Evolutionary conservation across 169 alveolate species (phyloP), one percentile per base, ranked within the genome.

Genomic region (Plasmodium inui): DNA sequence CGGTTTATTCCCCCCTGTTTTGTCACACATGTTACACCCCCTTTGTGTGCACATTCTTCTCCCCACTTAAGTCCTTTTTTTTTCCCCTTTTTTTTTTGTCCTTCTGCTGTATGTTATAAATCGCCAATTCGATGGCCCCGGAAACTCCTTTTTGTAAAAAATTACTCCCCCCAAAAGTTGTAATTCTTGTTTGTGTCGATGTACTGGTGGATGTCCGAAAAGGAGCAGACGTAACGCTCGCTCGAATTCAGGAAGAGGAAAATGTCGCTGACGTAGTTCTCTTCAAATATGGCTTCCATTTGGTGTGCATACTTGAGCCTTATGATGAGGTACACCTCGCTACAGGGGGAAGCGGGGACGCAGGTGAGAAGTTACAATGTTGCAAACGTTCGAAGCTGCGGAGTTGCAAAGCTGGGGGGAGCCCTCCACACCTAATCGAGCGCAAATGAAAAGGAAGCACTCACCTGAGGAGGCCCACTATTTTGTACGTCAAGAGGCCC

Each of bases 401-500:
- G 53, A 28, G 19, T 10, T 32, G 61, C 44, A 9, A 44, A 26
- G 39, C 1, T 34, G 37, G n/a, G 32, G 32, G 37, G 76, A 67
- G 37, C 76, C 3, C 2, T n/a, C 41, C 76, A 10, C 34, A 67
- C 26, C 44, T 55, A 30, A 30, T 44, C 3, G 61, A 28, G 50
- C 17, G 61, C 72, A 39, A 19, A 83, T 53, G 39, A 26, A 10
- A 2, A 17, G 12, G 22, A 30, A 10, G 32, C 34, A 28, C 78
- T 70, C 44, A 91, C 95, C 95, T 91, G 8, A 91, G 46, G 30
- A 91, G 39, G 32, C 39, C 71, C 7, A 91, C 39, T 22, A 91
- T 91, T 72, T 72, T 91, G 61, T 91, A 91, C 57, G 82, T 91
- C 46, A 91, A 30, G 17, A 91, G 61, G 0, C 92, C 95, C 50